Base-by-base conservation (phyloP, 1,284 basidiomycete species). In the Stygiomarasmius scandens region DNA sequence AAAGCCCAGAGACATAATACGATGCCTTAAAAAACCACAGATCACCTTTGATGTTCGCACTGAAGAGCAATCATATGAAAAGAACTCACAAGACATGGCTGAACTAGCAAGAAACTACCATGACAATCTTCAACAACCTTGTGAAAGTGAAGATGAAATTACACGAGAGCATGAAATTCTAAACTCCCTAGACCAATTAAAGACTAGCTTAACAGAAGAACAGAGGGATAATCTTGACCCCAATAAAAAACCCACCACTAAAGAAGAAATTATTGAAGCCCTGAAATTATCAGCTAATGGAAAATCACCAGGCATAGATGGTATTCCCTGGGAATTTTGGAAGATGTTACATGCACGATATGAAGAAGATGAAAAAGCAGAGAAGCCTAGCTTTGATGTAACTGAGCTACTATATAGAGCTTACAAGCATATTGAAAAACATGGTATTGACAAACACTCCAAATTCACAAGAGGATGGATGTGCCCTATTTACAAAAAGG, bases 401-500 rank as follows among this genome's bases (percentile, higher is more conserved):
- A 24, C 55, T 19, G 23, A 24, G 8, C 16, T 58, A 1, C 44
- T 74, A 2, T 51, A 27, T 0, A 9, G 2, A 14, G 64, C 69
- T 0, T 71, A 54, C 41, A 68, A 70, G 32, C 64, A 74, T 41
- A 71, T 75, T 5, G 61, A 69, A 52, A 32, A 34, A n/a, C 19
- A 68, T 55, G 69, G 73, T 1, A 27, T 69, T 1, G 38, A 14
- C 0, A n/a, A 50, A 3, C 22, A n/a, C 0, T 55, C 58, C 0
- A 47, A 53, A 0, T 74, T 76, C 45, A 27, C 68, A 1, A 46
- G 67, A 36, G 71, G 69, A 1, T 71, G 68, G 69, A 71, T 75
- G 70, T 71, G 68, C 63, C 69, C 67, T 0, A 49, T 74, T 4
- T 73, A 72, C 43, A 74, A 74, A 41, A 60, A 63, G 34, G 51